These are phyloP conservation scores for Casaregolazyma suthepensis DNA, from an alignment of 1,139 yeast species.

Conservation along the genomic window DNA sequence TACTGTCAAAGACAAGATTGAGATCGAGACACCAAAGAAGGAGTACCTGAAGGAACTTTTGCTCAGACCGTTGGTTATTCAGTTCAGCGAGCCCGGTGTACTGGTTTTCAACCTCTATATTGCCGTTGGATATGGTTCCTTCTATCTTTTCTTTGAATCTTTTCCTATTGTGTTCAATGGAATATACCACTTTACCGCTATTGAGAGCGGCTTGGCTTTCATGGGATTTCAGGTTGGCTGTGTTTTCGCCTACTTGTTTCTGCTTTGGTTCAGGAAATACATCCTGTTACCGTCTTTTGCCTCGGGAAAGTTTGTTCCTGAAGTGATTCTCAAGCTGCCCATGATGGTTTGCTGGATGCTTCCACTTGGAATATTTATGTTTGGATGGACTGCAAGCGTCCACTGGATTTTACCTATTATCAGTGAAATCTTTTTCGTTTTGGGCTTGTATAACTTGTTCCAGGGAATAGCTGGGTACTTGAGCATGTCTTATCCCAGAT, in stretches of 20 bases:
- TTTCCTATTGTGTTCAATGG: constrained; percentile 50
- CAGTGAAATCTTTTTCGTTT: constrained; percentile 71
- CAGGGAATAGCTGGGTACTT: constrained; percentile 70
- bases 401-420: constrained; percentile 87
- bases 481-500: constrained; percentile 68
- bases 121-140: constrained; percentile 48
- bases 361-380: constrained; percentile 44
- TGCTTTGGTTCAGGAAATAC: constrained; percentile 12
- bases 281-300: constrained; percentile 8
- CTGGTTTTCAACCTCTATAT: constrained; percentile 40
- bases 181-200: constrained; percentile 41
- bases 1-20: constrained; percentile 21
- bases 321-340: constrained; percentile 14
- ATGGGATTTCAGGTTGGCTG: constrained; percentile 44
- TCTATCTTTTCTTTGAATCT: constrained; percentile 57
- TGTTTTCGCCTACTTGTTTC: constrained; percentile 21
- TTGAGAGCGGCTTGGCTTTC: constrained; percentile 46
- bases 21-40: neutral
- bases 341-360: constrained; percentile 47
- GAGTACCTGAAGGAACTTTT: constrained; percentile 36
- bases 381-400: constrained; percentile 55
- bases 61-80: constrained; percentile 40
- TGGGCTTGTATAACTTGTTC: constrained; percentile 66
- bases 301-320: constrained; percentile 12
- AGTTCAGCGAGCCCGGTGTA: constrained; percentile 34